A percentile compares a stretch with the other conserved stretches of the same genome.
phyloP scores from a whole-genome alignment of 306 rosid genomes.

The Inga oerstediana region DNA sequence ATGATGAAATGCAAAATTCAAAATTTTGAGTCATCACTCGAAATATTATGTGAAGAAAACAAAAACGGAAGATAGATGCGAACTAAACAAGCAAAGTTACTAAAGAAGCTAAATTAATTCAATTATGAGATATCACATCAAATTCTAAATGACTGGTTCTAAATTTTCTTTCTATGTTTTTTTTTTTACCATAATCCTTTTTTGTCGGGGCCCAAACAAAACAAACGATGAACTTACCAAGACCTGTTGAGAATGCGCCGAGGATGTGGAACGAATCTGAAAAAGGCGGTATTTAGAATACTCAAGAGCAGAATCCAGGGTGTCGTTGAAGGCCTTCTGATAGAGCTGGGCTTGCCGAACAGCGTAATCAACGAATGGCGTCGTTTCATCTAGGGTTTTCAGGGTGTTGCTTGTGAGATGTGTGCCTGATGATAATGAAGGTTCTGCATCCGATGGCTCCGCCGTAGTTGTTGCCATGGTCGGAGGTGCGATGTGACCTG shows the following conservation, averaged over 20 bases:
- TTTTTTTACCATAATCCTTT: background rate
- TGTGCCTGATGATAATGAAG: constrained; percentile 16
- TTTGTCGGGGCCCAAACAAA: constrained; percentile 20
- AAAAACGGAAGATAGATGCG: background rate
- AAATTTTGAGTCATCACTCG: background rate
- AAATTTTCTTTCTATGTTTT: background rate
- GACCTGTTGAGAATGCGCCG: constrained; percentile 65
- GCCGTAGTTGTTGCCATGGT: constrained; percentile 52
- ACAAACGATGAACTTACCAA: constrained; percentile 42
- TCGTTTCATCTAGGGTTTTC: constrained; percentile 42
- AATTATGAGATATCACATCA: constrained; percentile 7
- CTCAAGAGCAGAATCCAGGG: constrained; percentile 59
- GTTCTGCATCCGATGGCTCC: constrained; percentile 47
- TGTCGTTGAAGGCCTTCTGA: constrained; percentile 53
- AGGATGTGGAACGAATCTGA: constrained; percentile 75
- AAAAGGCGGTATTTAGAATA: constrained; percentile 66
- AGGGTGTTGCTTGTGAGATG: constrained; percentile 24
- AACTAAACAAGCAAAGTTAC: background rate
- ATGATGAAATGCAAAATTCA: background rate
- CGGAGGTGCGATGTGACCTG: background rate
- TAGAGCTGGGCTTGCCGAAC: constrained; percentile 67
- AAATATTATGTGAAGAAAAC: background rate
- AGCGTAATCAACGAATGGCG: constrained; percentile 66
- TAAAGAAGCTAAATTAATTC: background rate
- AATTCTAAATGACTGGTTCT: background rate